These are phyloP conservation scores for Akanthomyces muscarius DNA, from an alignment of 2,329 filamentous ascomycete species.

Conservation along the genomic window DNA sequence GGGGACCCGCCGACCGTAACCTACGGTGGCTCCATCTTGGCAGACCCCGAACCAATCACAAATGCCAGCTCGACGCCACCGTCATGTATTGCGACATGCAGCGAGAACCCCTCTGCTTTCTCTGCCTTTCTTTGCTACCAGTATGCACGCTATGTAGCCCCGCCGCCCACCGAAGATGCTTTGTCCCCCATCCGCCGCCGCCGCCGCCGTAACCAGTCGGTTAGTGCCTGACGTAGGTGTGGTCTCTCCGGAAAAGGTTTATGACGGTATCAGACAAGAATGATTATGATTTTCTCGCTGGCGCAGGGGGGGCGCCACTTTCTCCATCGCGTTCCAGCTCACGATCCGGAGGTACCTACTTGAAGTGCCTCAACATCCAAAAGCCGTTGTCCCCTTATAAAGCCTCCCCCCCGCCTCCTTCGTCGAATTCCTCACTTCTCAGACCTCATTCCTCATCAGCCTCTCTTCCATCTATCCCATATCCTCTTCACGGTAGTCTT, in stretches of 20 bases:
- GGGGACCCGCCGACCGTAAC: constrained; percentile 9
- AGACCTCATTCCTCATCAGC: constrained; percentile 12
- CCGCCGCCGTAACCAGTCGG: too few relatives aligned
- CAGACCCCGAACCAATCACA: neutral
- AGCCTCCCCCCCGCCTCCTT: constrained; percentile 9
- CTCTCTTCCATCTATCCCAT: neutral
- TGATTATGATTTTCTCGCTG: too few relatives aligned
- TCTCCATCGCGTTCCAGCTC: constrained; percentile 1
- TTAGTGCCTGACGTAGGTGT: constrained; percentile 6
- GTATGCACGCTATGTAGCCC: neutral
- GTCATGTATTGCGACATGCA: constrained; percentile 13
- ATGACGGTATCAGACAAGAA: neutral
- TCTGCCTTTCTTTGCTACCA: neutral
- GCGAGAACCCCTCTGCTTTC: too few relatives aligned
- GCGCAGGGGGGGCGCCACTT: neutral
- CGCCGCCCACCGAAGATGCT: neutral
- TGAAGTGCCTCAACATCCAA: neutral
- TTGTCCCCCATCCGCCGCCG: too few relatives aligned
- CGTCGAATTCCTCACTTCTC: constrained; percentile 1
- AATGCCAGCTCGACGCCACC: neutral
- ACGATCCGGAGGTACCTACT: constrained; percentile 1
- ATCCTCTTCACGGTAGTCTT: neutral
- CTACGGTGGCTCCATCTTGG: constrained; percentile 1
- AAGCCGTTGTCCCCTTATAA: constrained; percentile 8
- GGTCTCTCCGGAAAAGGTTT: constrained; percentile 2